These are phyloP conservation scores for Neofusicoccum ribis DNA, from an alignment of 2,329 filamentous ascomycete genomes.

Conservation along the genomic window DNA sequence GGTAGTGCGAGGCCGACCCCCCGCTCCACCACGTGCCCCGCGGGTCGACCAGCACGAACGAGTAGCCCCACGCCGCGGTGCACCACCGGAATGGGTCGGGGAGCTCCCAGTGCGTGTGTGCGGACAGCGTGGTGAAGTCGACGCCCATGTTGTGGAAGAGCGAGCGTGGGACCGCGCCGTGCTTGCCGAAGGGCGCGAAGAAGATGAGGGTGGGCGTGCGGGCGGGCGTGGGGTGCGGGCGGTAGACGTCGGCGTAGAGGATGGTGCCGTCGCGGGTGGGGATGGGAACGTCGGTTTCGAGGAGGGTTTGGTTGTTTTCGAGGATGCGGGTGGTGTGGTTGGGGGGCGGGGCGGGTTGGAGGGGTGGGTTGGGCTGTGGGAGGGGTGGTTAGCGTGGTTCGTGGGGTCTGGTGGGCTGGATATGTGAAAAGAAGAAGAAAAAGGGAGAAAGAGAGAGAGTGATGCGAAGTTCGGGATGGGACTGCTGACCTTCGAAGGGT, in stretches of 20 bases:
- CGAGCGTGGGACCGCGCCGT: conserved; percentile 24
- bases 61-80: conserved; percentile 30
- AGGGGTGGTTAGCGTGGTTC: not conserved
- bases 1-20: conserved; percentile 25
- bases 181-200: conserved; percentile 50
- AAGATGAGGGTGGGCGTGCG: conserved; percentile 44
- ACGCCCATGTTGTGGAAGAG: conserved; percentile 42
- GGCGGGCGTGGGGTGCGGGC: conserved; percentile 36
- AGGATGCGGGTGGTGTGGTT: not conserved
- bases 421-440: too few species aligned
- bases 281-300: conserved; percentile 50
- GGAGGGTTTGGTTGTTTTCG: not conserved
- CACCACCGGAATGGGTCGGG: conserved; percentile 42
- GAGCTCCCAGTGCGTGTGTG: conserved; percentile 44
- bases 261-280: conserved; percentile 43
- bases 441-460: too few species aligned
- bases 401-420: too few species aligned
- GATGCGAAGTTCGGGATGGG: too few species aligned
- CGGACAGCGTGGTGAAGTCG: conserved; percentile 29
- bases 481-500: too few species aligned
- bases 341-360: not conserved
- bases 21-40: conserved; percentile 36
- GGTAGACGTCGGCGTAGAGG: conserved; percentile 48
- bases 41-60: conserved; percentile 35
- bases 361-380: not conserved